These are phyloP conservation scores for Apostasia ramifera DNA, from an alignment of 106 monocot species.

Conservation along the genomic window DNA sequence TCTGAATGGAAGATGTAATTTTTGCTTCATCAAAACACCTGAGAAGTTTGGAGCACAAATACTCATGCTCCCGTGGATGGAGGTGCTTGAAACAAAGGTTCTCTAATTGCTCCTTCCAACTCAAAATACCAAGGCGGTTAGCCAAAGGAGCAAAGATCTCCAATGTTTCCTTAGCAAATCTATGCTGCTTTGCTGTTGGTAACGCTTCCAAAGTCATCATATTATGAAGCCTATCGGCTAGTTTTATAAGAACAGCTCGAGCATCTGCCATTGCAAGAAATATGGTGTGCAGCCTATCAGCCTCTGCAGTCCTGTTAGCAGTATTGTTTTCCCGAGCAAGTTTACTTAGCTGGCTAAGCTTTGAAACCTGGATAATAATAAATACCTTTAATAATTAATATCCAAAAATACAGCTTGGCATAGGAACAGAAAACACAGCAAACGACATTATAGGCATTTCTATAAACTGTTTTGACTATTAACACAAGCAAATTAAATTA, in stretches of 20 bases:
- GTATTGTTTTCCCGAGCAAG: conserved; percentile 81
- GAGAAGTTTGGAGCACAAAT: conserved; percentile 45
- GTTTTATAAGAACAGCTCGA: conserved; percentile 81
- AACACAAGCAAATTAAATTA: too few species aligned
- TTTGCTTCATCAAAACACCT: conserved; percentile 60
- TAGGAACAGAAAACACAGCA: too few species aligned
- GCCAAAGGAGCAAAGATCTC: conserved; percentile 85
- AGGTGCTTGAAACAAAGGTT: conserved; percentile 84
- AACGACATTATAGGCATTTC: too few species aligned
- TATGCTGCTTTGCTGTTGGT: conserved; percentile 55
- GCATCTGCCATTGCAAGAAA: conserved; percentile 91
- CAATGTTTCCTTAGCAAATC: conserved; percentile 80
- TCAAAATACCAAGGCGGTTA: conserved; percentile 69
- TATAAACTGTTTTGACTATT: too few species aligned
- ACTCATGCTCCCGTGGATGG: conserved; percentile 51
- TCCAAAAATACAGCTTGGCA: too few species aligned
- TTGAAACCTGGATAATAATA: conserved; percentile 50
- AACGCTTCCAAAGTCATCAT: conserved; percentile 86
- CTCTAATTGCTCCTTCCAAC: conserved; percentile 88
- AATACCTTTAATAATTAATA: too few species aligned
- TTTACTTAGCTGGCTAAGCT: conserved; percentile 81
- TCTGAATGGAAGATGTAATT: conserved; percentile 59
- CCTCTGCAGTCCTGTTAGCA: conserved; percentile 54
- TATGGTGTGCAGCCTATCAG: conserved; percentile 68
- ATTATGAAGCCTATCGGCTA: conserved; percentile 86